Percentiles rank a stretch among this genome's conserved stretches.
These are phyloP conservation scores for Mycena polygramma DNA, from an alignment of 768 basidiomycete species.

Conservation along the genomic window DNA sequence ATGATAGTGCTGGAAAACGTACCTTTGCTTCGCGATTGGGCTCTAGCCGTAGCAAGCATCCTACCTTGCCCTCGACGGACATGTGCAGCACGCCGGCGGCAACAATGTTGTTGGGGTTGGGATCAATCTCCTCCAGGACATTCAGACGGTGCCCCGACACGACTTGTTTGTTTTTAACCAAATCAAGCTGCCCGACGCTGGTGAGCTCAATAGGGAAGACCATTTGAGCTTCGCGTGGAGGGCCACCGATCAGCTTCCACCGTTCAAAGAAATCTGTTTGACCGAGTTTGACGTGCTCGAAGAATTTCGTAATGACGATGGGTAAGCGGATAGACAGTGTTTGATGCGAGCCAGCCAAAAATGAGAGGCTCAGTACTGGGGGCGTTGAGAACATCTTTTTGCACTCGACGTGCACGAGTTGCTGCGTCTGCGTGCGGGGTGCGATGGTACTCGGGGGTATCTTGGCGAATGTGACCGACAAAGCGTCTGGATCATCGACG, in stretches of 20 bases:
- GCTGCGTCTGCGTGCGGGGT: constrained; percentile 90
- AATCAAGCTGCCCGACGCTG: constrained; percentile 78
- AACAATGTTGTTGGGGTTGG: constrained; percentile 94
- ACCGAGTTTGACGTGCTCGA: constrained; percentile 91
- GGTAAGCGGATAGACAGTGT: constrained; percentile 88
- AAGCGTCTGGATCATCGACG: constrained; percentile 78
- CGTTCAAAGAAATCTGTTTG: constrained; percentile 94
- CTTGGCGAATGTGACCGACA: constrained; percentile 90
- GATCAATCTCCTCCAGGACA: constrained; percentile 87
- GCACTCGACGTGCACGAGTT: constrained; percentile 95
- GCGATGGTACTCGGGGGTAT: constrained; percentile 87
- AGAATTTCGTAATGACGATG: constrained; percentile 90
- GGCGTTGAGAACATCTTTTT: constrained; percentile 83
- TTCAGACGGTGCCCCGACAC: constrained; percentile 84
- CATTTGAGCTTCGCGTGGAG: constrained; percentile 91
- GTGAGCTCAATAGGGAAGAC: constrained; percentile 87
- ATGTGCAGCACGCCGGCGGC: constrained; percentile 97
- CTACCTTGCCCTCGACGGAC: constrained; percentile 93
- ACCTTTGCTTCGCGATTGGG: constrained; percentile 98
- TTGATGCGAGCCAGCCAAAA: constrained; percentile 93
- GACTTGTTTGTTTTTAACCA: constrained; percentile 78
- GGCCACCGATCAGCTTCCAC: constrained; percentile 97
- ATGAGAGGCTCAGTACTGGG: constrained; percentile 89
- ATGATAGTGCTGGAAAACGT: constrained; percentile 37
- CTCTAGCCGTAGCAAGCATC: constrained; percentile 92